Evolutionary conservation across 2,329 filamentous ascomycete species (phyloP).

Genomic region (Rhinocladiella mackenziei): DNA sequence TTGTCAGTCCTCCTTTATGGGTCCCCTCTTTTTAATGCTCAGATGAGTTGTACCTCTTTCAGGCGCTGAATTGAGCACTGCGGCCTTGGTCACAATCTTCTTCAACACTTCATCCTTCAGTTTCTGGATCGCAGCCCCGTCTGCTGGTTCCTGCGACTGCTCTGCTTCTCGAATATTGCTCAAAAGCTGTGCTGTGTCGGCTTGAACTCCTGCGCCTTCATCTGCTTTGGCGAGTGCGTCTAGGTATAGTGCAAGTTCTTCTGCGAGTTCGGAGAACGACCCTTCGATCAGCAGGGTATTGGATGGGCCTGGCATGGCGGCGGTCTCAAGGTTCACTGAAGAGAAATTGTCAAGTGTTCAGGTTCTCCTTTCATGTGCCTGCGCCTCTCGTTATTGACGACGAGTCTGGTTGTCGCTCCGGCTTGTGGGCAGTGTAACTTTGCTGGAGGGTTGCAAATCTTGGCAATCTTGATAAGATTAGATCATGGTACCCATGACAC

Average conservation of each 20-base stretch:
- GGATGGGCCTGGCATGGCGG: slow-evolving; percentile 55
- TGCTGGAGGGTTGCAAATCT: slow-evolving; percentile 12
- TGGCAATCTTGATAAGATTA: slow-evolving; percentile 15
- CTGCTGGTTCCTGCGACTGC: slow-evolving; percentile 47
- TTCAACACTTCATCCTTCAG: slow-evolving; percentile 80
- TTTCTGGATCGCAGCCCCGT: slow-evolving; percentile 34
- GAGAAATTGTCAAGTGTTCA: neutral
- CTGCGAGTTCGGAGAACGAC: slow-evolving; percentile 83
- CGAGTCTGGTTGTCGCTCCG: slow-evolving; percentile 1
- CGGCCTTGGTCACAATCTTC: slow-evolving; percentile 78
- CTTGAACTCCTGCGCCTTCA: slow-evolving; percentile 50
- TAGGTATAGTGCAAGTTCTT: slow-evolving; percentile 93
- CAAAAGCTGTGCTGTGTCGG: slow-evolving; percentile 68
- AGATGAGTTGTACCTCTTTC: slow-evolving; percentile 63
- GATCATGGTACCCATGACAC: no score
- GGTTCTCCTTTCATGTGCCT: neutral
- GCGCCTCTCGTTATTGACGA: slow-evolving; percentile 1
- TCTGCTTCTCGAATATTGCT: slow-evolving; percentile 52
- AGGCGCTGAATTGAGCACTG: slow-evolving; percentile 73
- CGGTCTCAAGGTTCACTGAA: slow-evolving; percentile 1
- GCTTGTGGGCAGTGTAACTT: slow-evolving; percentile 10
- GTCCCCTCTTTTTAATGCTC: neutral
- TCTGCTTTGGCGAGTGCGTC: slow-evolving; percentile 71
- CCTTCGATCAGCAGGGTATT: slow-evolving; percentile 77
- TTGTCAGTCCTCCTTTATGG: neutral